Base-by-base conservation (phyloP, 768 basidiomycete species). In the Solioccasus polychromus region DNA sequence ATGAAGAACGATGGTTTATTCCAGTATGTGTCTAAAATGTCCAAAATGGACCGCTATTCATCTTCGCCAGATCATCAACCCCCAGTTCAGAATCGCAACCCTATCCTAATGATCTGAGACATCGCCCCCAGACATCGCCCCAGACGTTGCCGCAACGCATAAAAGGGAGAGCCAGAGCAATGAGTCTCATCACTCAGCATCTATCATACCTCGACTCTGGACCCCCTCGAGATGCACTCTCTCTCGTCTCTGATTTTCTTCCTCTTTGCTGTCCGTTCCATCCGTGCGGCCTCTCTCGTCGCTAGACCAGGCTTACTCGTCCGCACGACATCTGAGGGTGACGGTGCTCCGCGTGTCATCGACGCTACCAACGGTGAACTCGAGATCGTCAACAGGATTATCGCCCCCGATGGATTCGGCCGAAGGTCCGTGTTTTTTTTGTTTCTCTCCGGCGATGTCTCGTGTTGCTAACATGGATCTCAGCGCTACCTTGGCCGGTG, bases 401-500 rank as follows among this genome's bases (percentile, higher is more conserved):
- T 80, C 42, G 52, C 73, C 12, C 79, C 80, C 0, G 79, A 80
- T 59, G 78, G 79, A 18, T 78, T 71, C 45, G 42, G 44, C 35
- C 63, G 63, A 34, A 63, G 67, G 73, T 73, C 24, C 17, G 64
- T n/a, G n/a, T n/a, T n/a, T n/a, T n/a, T n/a, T n/a, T n/a, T 63
- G 47, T 15, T 3, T 48, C 15, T 29, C 6, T 26, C 40, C 36
- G 10, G 3, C 8, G 12, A 30, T 37, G 11, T 38, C 5, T 11
- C 14, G 15, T 24, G 30, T 52, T 23, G 53, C 22, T 3, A 4
- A 7, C 12, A 12, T 28, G n/a, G n/a, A n/a, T 23, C 19, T 15
- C 22, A 75, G 74, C 26, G 59, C 77, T 17, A 66, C 72, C 3
- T 59, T 79, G 31, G 73, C 75, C 28, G 70, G 68, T 24, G 76